These are phyloP conservation scores for Pseudocercospora macadamiae DNA, from an alignment of 2,329 filamentous ascomycete genomes.

Conservation along the genomic window DNA sequence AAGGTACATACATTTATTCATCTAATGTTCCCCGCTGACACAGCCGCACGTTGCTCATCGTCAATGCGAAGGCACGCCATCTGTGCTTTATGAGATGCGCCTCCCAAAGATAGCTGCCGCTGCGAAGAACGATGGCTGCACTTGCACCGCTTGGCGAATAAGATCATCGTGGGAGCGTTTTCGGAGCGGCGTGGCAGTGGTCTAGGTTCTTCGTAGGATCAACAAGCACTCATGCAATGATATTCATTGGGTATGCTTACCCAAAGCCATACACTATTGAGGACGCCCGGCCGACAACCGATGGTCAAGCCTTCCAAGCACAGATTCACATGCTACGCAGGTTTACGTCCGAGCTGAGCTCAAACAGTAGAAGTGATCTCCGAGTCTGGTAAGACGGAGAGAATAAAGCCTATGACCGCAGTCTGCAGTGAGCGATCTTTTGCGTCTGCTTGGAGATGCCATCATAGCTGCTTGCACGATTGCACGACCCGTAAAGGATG, in stretches of 20 bases:
- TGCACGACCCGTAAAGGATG: neutral
- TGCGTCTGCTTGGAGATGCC: neutral
- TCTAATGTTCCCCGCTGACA: neutral
- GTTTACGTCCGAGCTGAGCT: neutral
- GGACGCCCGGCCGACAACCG: neutral
- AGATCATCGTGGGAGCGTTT: neutral
- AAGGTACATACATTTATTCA: neutral
- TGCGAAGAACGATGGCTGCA: neutral
- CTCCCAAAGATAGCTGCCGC: neutral
- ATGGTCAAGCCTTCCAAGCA: neutral
- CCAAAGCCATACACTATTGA: neutral
- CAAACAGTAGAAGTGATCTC: neutral
- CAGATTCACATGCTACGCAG: neutral
- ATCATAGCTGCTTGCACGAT: neutral
- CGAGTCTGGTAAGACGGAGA: neutral
- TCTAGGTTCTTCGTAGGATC: conserved; percentile 5
- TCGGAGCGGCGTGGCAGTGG: conserved; percentile 1
- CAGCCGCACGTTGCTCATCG: neutral
- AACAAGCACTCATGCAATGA: neutral
- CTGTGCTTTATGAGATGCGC: neutral
- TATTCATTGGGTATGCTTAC: neutral
- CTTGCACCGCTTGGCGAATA: conserved; percentile 6
- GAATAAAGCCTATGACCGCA: neutral
- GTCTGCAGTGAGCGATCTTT: neutral
- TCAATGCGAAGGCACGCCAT: conserved; percentile 2